phyloP scores from a whole-genome alignment of 2,329 filamentous ascomycete genomes.

The Trichothecium roseum region DNA sequence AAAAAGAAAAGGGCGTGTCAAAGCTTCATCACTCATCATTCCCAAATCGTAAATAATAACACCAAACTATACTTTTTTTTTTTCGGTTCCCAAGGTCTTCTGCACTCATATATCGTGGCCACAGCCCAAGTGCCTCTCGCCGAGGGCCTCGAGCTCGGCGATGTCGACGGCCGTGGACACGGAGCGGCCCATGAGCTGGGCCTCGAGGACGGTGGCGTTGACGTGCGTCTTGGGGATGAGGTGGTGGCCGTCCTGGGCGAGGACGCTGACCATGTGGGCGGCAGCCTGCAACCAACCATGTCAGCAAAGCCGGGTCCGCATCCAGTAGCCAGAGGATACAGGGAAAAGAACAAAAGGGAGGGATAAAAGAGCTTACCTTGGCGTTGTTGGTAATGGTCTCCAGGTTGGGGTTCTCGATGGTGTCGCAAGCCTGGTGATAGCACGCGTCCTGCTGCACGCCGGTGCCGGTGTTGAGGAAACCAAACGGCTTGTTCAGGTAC shows the following conservation, averaged over 20 bases:
- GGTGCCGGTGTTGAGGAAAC: conserved; percentile 51
- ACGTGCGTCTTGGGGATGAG: conserved; percentile 15
- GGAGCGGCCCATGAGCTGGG: conserved; percentile 4
- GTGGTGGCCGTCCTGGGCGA: conserved; percentile 12
- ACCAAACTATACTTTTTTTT: no score
- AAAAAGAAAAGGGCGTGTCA: no score
- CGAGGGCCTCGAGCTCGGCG: conserved; percentile 21
- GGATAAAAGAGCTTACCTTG: no score
- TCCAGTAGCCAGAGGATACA: background rate
- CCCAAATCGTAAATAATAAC: no score
- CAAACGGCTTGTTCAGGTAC: conserved; percentile 37
- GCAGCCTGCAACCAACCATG: conserved; percentile 21
- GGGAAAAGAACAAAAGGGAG: no score
- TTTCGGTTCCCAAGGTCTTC: no score
- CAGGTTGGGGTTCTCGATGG: conserved; percentile 21
- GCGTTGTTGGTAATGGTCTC: conserved; percentile 18
- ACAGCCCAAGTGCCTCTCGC: conserved; percentile 23
- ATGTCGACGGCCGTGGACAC: conserved; percentile 12
- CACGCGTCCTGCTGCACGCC: conserved; percentile 30
- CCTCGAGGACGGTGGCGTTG: conserved; percentile 6
- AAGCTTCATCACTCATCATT: no score
- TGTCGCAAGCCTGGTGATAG: conserved; percentile 23
- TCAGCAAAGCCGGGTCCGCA: no score
- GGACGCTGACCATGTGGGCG: conserved; percentile 29
- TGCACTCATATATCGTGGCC: conserved; percentile 17